These are phyloP conservation scores for Phytophthora syringae DNA, from an alignment of 352 stramenopile species.

Conservation along the genomic window DNA sequence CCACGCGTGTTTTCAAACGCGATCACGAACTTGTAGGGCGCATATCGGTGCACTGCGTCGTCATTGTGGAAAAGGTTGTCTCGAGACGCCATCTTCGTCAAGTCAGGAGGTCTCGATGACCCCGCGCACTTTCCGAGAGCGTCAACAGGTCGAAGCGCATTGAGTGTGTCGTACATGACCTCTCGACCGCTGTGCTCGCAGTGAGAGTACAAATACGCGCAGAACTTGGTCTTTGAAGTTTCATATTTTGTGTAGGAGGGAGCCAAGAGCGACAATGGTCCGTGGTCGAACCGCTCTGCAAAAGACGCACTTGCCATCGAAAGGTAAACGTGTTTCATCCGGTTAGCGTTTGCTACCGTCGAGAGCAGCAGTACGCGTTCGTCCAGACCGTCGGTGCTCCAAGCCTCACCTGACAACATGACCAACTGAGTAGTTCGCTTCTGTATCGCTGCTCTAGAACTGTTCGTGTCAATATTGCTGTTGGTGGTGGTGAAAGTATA, in stretches of 20 bases:
- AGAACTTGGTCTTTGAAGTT: slow-evolving; percentile 33
- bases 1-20: slow-evolving; percentile 55
- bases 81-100: not conserved
- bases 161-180: slow-evolving; percentile 53
- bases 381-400: slow-evolving; percentile 28
- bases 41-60: slow-evolving; percentile 35
- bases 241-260: not conserved
- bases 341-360: slow-evolving; percentile 12
- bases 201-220: slow-evolving; percentile 47
- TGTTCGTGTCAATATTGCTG: not conserved
- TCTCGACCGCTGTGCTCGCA: slow-evolving; percentile 46
- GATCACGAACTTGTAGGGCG: slow-evolving; percentile 59
- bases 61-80: slow-evolving; percentile 30
- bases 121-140: slow-evolving; percentile 45
- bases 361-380: slow-evolving; percentile 32
- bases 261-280: slow-evolving; percentile 33
- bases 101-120: slow-evolving; percentile 20
- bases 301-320: slow-evolving; percentile 47
- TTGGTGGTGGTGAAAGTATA: not conserved
- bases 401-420: slow-evolving; percentile 41
- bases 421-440: slow-evolving; percentile 5
- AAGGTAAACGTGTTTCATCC: slow-evolving; percentile 28
- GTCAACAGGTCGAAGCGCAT: slow-evolving; percentile 43
- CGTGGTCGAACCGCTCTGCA: slow-evolving; percentile 32
- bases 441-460: not conserved